Evolutionary conservation across 371 early-diverging fungal species (phyloP), one percentile per base, ranked within the genome.

Genomic region (Nematocida homosporus): DNA sequence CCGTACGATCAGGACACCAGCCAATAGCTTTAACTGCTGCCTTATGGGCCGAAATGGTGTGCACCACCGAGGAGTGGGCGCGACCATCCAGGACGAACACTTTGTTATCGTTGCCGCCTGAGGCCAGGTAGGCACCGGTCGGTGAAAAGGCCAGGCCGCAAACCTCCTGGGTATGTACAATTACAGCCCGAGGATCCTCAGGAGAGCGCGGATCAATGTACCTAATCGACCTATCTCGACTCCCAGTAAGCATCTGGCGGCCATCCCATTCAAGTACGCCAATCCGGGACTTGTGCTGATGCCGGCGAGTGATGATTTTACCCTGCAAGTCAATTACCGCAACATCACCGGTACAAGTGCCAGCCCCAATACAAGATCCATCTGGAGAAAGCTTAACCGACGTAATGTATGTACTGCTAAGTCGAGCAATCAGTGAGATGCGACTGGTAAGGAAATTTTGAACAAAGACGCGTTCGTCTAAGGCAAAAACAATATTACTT

Each of bases 31-130:
- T 85, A 1, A 85, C 79, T 27, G 85, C 85, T 35, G 83, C 85
- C 53, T 75, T 80, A 68, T 85, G 85, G 1, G 77, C 78, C n/a
- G 57, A 35, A 23, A 78, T 80, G 2, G 34, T 75, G 25, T 65
- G 68, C 25, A 79, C 30, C 8, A 55, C 40, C 18, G 57, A n/a
- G 1, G 52, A 56, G 2, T 64, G 27, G 2, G 75, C 65, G 20
- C 83, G 37, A 35, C 52, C 65, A 53, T 85, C 83, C 44, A 65
- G 72, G 44, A 85, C 75, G 68, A 78, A 80, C 10, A 83, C 56
- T 51, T 78, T 79, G 72, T 85, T 85, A 41, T 85, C 85, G 65
- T 85, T 85, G 10, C 85, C 85, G 2, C 85, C 85, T 6, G 82
- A 61, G 5, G 81, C 83, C 30, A 85, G 47, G 53, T 68, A 65